Percentiles rank a stretch among this genome's conserved stretches.
Evolutionary conservation across 768 basidiomycete genomes (phyloP).

Genomic region (Mycena belliarum): DNA sequence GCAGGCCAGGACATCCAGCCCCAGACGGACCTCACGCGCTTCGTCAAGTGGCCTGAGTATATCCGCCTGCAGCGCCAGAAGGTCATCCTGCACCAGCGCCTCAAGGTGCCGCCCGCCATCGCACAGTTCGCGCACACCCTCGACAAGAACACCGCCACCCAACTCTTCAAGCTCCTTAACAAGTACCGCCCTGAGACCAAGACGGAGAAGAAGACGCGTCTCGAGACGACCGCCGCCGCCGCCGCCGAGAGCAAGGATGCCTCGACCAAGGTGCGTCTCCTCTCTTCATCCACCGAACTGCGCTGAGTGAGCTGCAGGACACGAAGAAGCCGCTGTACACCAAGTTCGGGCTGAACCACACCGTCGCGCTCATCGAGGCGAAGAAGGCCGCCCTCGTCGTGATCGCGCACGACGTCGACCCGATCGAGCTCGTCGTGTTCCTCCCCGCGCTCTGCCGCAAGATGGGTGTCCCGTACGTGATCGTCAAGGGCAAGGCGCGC

Average conservation of each 20-base stretch:
- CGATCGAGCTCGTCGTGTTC: conserved; percentile 98
- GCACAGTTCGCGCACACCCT: conserved; percentile 97
- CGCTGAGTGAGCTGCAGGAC: conserved; percentile 53
- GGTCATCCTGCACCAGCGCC: conserved; percentile 95
- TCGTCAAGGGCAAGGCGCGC: conserved; percentile 97
- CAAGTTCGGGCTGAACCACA: conserved; percentile 97
- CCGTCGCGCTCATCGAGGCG: conserved; percentile 91
- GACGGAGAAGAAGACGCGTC: conserved; percentile 96
- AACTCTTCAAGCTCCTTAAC: conserved; percentile 97
- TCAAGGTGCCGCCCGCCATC: conserved; percentile 98
- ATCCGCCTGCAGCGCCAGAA: conserved; percentile 97
- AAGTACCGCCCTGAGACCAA: conserved; percentile 95
- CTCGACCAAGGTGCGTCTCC: conserved; percentile 43
- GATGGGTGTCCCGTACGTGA: conserved; percentile 99
- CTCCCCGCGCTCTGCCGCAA: conserved; percentile 97
- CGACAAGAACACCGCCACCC: conserved; percentile 99
- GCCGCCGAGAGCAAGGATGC: conserved; percentile 79
- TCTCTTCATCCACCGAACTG: neutral
- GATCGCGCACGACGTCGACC: conserved; percentile 98
- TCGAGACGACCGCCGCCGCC: conserved; percentile 73
- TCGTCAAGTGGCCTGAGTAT: conserved; percentile 99
- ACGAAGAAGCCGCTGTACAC: conserved; percentile 93
- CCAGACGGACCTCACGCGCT: conserved; percentile 88
- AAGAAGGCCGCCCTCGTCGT: conserved; percentile 97
- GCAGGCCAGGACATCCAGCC: conserved; percentile 93